Evolutionary conservation across 768 basidiomycete species (phyloP).

Genomic region (Boletus pseudo-olivaceus): DNA sequence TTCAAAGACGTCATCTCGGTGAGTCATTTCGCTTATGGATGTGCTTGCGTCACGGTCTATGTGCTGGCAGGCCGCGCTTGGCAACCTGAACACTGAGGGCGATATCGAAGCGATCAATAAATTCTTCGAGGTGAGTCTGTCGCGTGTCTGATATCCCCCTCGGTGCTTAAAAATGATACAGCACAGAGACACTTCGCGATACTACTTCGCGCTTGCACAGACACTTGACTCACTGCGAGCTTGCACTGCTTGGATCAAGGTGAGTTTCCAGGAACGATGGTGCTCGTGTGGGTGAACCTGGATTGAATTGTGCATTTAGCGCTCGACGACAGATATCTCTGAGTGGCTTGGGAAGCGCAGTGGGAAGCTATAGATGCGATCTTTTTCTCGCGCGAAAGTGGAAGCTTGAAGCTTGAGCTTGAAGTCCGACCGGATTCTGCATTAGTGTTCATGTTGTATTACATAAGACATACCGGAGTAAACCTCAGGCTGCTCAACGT

Average conservation of each 20-base stretch:
- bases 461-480: constrained; percentile 8
- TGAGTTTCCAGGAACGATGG: constrained; percentile 25
- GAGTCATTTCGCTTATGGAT: constrained; percentile 13
- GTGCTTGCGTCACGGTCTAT: not conserved
- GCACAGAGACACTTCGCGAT: constrained; percentile 70
- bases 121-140: constrained; percentile 68
- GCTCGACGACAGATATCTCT: constrained; percentile 54
- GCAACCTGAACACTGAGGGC: constrained; percentile 56
- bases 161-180: constrained; percentile 21
- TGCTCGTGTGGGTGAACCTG: not conserved
- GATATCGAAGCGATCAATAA: constrained; percentile 60
- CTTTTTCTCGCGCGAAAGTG: not conserved
- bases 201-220: constrained; percentile 60
- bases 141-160: not conserved
- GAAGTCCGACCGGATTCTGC: too few relatives aligned
- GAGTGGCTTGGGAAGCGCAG: constrained; percentile 43
- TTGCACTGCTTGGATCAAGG: constrained; percentile 59
- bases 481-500: not conserved
- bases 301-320: constrained; percentile 33
- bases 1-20: constrained; percentile 54
- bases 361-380: not conserved
- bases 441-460: not conserved
- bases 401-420: too few relatives aligned
- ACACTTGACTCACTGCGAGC: constrained; percentile 65
- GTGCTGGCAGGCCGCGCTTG: constrained; percentile 35